These are phyloP conservation scores for Diaporthe ampelina DNA, from an alignment of 2,329 filamentous ascomycete genomes.

Conservation along the genomic window DNA sequence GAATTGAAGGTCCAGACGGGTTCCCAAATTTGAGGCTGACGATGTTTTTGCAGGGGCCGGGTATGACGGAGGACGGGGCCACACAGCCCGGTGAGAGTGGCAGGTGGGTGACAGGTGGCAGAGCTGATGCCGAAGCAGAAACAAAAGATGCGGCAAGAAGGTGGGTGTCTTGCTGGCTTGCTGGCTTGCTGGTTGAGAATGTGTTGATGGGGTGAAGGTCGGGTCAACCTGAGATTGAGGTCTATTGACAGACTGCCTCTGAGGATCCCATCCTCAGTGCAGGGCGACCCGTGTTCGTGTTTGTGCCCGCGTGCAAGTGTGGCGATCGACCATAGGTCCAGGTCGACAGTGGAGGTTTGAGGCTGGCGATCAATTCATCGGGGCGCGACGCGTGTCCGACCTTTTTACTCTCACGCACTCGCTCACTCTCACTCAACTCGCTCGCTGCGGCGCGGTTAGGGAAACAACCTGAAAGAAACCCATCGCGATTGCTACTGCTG, in stretches of 20 bases:
- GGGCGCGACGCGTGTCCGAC: constrained; percentile 15
- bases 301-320: constrained; percentile 7
- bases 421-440: constrained; percentile 15
- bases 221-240: constrained; percentile 1
- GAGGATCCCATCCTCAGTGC: constrained; percentile 29
- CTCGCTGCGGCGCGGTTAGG: constrained; percentile 26
- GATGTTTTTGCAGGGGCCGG: constrained; percentile 32
- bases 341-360: neutral
- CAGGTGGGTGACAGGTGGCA: constrained; percentile 11
- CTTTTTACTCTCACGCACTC: constrained; percentile 13
- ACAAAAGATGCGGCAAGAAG: neutral
- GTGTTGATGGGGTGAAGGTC: constrained; percentile 10
- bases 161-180: too few relatives aligned
- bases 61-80: neutral
- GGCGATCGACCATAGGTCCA: constrained; percentile 1
- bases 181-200: constrained; percentile 12
- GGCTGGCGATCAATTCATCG: constrained; percentile 23
- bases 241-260: constrained; percentile 21
- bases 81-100: neutral
- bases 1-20: neutral
- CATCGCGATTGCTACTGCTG: constrained; percentile 36
- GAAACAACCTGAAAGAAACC: constrained; percentile 36
- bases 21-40: constrained; percentile 27
- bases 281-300: constrained; percentile 30
- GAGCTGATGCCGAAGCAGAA: neutral